Conservation (phyloP, 768 basidiomycete species). For the Leccinum subtestaceum region DNA sequence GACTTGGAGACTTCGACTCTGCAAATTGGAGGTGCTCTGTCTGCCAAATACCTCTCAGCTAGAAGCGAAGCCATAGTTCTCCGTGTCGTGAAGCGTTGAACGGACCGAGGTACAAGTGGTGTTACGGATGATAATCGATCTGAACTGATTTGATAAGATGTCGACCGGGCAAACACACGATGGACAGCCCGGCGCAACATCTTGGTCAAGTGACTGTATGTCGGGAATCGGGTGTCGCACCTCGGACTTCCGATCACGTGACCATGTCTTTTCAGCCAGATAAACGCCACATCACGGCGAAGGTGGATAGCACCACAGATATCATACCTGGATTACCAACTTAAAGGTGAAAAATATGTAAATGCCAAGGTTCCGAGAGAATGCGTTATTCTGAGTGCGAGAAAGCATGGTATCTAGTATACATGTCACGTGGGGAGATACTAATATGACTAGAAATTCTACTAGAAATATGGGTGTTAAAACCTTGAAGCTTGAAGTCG, state of each 20-base stretch:
- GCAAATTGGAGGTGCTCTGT: slow-evolving; percentile 74
- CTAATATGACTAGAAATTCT: neutral
- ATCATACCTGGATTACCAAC: too few relatives aligned
- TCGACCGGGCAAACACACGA: too few relatives aligned
- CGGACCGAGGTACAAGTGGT: neutral
- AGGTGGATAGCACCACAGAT: too few relatives aligned
- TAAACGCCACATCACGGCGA: too few relatives aligned
- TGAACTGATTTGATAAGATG: too few relatives aligned
- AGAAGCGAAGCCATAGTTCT: slow-evolving; percentile 36
- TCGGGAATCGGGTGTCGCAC: slow-evolving; percentile 12
- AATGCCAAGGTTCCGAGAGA: too few relatives aligned
- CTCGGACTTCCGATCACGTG: slow-evolving; percentile 3
- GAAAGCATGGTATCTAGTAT: neutral
- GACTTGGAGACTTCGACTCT: slow-evolving; percentile 64
- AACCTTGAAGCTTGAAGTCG: neutral
- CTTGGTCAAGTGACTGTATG: neutral
- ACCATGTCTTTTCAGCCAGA: too few relatives aligned
- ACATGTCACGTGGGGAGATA: neutral
- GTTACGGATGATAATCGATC: too few relatives aligned
- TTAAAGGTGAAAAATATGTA: too few relatives aligned
- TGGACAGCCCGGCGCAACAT: slow-evolving; percentile 11
- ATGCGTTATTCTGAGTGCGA: neutral
- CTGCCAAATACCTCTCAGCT: slow-evolving; percentile 69
- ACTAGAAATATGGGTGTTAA: neutral
- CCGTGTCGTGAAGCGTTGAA: neutral